These are phyloP conservation scores for Caryopteris hybrid DNA, from an alignment of 305 asterid species.

Conservation along the genomic window DNA sequence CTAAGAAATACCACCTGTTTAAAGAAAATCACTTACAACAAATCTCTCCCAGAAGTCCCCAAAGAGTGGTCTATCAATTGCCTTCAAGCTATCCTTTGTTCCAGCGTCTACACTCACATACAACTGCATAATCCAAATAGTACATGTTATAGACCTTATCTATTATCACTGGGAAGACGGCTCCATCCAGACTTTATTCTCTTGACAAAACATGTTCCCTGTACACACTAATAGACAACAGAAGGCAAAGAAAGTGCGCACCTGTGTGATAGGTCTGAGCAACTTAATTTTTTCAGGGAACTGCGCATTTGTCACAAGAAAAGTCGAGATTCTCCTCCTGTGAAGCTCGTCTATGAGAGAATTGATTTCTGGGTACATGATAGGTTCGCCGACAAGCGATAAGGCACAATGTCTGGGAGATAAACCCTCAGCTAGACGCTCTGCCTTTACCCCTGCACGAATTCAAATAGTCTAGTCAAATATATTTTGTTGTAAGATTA, in stretches of 20 bases:
- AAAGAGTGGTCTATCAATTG: slow-evolving; percentile 92
- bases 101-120: slow-evolving; percentile 98
- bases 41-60: slow-evolving; percentile 99
- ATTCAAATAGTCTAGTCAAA: slow-evolving; percentile 21
- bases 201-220: not conserved
- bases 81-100: slow-evolving; percentile 94
- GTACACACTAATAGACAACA: slow-evolving; percentile 9
- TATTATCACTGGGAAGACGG: not conserved
- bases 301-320: slow-evolving; percentile 94
- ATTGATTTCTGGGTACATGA: slow-evolving; percentile 96
- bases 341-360: slow-evolving; percentile 83
- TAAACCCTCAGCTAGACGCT: slow-evolving; percentile 82
- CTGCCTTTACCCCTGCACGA: slow-evolving; percentile 75
- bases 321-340: slow-evolving; percentile 78
- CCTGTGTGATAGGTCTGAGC: slow-evolving; percentile 88
- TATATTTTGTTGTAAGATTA: no score
- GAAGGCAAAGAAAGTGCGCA: slow-evolving; percentile 17
- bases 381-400: slow-evolving; percentile 98
- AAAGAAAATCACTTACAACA: slow-evolving; percentile 41
- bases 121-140: slow-evolving; percentile 48
- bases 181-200: not conserved
- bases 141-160: slow-evolving; percentile 6
- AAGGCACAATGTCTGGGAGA: slow-evolving; percentile 90
- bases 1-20: not conserved
- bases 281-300: slow-evolving; percentile 77